Evolutionary conservation across 2,329 filamentous ascomycete species (phyloP).

Genomic region (Ophiosphaerella herpotricha): DNA sequence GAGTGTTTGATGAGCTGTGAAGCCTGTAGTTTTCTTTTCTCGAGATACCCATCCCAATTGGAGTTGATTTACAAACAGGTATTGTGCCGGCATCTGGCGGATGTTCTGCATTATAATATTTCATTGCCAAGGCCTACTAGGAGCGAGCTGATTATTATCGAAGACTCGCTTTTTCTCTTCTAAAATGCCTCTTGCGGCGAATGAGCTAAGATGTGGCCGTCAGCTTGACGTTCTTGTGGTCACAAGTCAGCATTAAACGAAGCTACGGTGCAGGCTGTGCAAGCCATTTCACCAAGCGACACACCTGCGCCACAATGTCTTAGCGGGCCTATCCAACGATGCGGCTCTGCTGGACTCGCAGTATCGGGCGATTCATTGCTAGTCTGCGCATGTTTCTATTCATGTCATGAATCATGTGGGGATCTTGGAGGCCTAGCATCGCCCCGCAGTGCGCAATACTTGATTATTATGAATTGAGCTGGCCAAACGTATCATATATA

Average conservation of each 20-base stretch:
- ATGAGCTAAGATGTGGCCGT: background rate
- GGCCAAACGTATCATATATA: background rate
- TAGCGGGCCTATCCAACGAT: background rate
- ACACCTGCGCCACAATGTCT: slow-evolving; percentile 1
- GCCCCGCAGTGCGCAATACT: background rate
- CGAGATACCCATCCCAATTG: background rate
- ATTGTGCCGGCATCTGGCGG: background rate
- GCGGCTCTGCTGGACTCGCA: background rate
- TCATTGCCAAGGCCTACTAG: background rate
- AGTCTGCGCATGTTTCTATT: slow-evolving; percentile 1
- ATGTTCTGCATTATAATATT: background rate
- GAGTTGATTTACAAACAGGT: background rate
- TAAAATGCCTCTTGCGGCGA: background rate
- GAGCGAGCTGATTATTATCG: background rate
- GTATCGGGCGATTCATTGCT: background rate
- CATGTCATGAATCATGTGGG: background rate
- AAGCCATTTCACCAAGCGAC: background rate
- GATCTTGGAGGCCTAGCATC: background rate
- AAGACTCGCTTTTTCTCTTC: background rate
- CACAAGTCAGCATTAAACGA: slow-evolving; percentile 1
- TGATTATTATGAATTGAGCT: background rate
- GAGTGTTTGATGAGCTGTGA: slow-evolving; percentile 3
- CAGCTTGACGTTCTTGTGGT: background rate
- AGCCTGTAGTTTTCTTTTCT: background rate
- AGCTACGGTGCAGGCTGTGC: background rate